Evolutionary conservation across 306 rosid species (phyloP), one percentile per base, ranked within the genome.

Genomic region (Malus sieversii): DNA sequence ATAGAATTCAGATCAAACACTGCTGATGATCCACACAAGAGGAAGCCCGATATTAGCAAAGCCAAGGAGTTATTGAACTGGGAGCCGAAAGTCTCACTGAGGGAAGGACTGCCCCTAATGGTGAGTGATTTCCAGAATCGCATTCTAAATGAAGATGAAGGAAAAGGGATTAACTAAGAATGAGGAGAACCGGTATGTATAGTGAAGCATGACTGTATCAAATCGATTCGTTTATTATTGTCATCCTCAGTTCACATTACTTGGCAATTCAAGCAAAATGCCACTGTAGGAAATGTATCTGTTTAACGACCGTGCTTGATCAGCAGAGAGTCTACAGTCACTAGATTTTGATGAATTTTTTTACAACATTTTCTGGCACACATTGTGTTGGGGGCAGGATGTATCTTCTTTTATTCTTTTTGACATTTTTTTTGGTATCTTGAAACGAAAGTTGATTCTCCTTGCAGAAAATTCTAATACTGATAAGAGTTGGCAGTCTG

Each of bases 1-100:
- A 96, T 92, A 84, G 98, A 90, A 80, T 92, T 84, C 74, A 90
- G 29, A 82, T 84, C 97, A 83, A 96, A 96, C 77, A 96, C 97
- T 51, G 99, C 98, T 7, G 99, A 96, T 79, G 99, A 96, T 86
- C 99, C 99, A 19, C 99, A 96, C 38, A 96, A 84, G 96, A 96
- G 99, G 86, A 96, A 92, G 81, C 99, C 99, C 8, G 98, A 96
- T 78, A 96, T 96, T 55, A 84, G 88, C 89, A 96, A 89, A 88
- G 99, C 99, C 33, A 96, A 90, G 87, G 92, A 91, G 51, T 85
- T 90, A 33, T 86, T 96, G 83, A 92, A 89, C 92, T 96, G 99
- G 99, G 90, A 88, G 82, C 99, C 98, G 19, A 89, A 88, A 78
- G 11, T 96, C 64, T 66, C 99, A 2, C 89, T 96, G 52, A 90